Evolutionary conservation across 2,329 filamentous ascomycete genomes (phyloP).

Genomic region (Akanthomyces muscarius): DNA sequence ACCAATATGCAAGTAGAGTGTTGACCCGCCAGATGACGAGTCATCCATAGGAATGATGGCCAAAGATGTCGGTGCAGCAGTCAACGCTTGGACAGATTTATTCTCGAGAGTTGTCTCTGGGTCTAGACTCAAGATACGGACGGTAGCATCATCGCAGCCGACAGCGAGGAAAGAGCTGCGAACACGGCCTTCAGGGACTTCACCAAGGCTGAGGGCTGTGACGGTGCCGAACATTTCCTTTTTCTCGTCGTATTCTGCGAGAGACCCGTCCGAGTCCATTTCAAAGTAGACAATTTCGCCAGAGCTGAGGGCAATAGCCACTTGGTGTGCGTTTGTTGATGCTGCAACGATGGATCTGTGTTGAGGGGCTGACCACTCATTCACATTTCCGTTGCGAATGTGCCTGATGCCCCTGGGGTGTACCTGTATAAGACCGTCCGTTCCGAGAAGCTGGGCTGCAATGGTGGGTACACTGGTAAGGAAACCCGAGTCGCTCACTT

Average conservation of each 20-base stretch:
- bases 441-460: conserved; percentile 88
- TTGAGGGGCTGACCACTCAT: conserved; percentile 90
- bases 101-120: conserved; percentile 87
- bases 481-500: conserved; percentile 91
- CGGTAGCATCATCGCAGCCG: conserved; percentile 93
- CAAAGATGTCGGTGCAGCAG: conserved; percentile 81
- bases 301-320: conserved; percentile 89
- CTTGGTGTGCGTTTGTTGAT: conserved; percentile 87
- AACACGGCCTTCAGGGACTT: conserved; percentile 83
- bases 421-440: conserved; percentile 88
- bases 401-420: conserved; percentile 95
- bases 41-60: conserved; percentile 96
- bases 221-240: conserved; percentile 94
- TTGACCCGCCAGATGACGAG: conserved; percentile 81
- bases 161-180: conserved; percentile 92
- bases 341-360: conserved; percentile 95
- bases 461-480: conserved; percentile 83
- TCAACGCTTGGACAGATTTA: conserved; percentile 90
- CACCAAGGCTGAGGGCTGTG: conserved; percentile 87
- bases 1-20: conserved; percentile 92
- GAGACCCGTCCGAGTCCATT: conserved; percentile 84
- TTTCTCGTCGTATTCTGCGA: conserved; percentile 93
- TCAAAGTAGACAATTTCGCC: conserved; percentile 98
- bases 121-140: conserved; percentile 85
- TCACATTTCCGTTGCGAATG: conserved; percentile 72